Evolutionary conservation across 441 rosid genomes (phyloP), one percentile per base, ranked within the genome.

Genomic region (Daphne laureola): DNA sequence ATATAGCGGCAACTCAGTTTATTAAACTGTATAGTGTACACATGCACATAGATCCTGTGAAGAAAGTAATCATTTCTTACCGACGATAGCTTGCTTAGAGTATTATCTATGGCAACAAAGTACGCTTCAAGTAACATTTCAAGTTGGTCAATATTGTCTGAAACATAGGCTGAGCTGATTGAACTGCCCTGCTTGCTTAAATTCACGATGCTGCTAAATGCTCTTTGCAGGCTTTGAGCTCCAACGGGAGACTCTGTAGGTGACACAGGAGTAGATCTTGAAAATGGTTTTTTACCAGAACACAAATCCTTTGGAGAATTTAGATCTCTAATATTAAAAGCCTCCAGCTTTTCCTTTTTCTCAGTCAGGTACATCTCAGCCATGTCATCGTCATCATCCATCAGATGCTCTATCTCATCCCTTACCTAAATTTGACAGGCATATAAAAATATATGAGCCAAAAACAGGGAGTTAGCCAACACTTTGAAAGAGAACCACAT

Each of bases 301-400:
- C 72, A 67, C 42, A 55, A 62, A 43, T 78, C 72, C 31, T 64
- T 65, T 58, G 75, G 78, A 63, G 63, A 61, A 56, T 69, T 43
- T 43, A 70, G 43, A 36, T 83, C 92, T 43, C 55, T 71, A 15
- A 76, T 62, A 46, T 71, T 73, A 73, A 72, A 76, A 71, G 79
- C 84, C 70, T 93, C 96, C 26, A 61, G 65, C 68, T 78, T 82
- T 70, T 68, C 79, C 66, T 83, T 93, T 71, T 93, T 93, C 78
- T 93, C 97, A 0, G 99, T 90, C 49, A 89, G 83, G 69, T 93
- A 82, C 99, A 89, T 90, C 76, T 85, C 95, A 68, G 97, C 99
- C 99, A 93, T 93, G 71, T 93, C 99, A 26, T 83, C 96, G 62
- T 93, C 99, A 75, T 93, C 98, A 61, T 93, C 97, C 97, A 89